phyloP scores from a whole-genome alignment of 345 rosid species.

The Gossypioides kirkii region DNA sequence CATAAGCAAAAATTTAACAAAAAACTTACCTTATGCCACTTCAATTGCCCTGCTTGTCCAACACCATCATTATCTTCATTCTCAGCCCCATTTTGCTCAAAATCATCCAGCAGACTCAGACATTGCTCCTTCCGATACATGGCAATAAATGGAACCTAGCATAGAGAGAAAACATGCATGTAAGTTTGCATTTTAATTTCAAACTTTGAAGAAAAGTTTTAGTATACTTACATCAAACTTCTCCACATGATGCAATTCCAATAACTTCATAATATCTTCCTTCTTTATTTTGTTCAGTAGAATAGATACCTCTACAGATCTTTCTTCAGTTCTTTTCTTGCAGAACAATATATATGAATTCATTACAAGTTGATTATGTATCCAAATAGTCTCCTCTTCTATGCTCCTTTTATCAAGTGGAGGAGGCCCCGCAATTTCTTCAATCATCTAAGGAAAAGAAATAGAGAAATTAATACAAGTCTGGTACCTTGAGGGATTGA shows the following conservation, averaged over 20 bases:
- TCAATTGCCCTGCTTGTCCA: constrained; percentile 43
- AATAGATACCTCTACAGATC: constrained; percentile 18
- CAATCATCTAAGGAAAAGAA: constrained; percentile 46
- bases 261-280: constrained; percentile 45
- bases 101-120: constrained; percentile 59
- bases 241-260: constrained; percentile 75
- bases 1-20: neutral
- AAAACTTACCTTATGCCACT: constrained; percentile 71
- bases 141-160: constrained; percentile 78
- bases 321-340: constrained; percentile 32
- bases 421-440: constrained; percentile 62
- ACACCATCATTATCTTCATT: constrained; percentile 36
- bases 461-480: constrained; percentile 11
- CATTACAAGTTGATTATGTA: constrained; percentile 48
- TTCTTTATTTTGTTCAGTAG: constrained; percentile 3
- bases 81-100: constrained; percentile 40
- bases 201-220: neutral
- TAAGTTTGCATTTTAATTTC: constrained; percentile 5
- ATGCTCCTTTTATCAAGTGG: constrained; percentile 50
- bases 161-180: constrained; percentile 9
- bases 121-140: constrained; percentile 90
- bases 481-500: neutral
- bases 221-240: constrained; percentile 74
- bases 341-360: constrained; percentile 33
- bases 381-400: constrained; percentile 69